These are phyloP conservation scores for Agaricus sinodeliciosus DNA, from an alignment of 768 basidiomycete genomes.

Conservation along the genomic window DNA sequence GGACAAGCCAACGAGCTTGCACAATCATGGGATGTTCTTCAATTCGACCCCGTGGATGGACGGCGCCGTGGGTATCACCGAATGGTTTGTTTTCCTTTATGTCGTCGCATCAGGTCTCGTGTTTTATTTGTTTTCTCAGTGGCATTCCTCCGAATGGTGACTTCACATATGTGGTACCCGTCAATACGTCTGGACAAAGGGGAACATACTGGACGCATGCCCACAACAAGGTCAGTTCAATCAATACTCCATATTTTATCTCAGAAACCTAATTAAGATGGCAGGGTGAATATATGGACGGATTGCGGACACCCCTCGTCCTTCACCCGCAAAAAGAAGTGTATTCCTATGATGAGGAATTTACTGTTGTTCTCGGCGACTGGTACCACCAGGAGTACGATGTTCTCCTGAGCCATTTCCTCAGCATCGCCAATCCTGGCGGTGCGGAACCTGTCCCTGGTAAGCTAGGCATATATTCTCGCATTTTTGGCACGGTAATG, in stretches of 20 bases:
- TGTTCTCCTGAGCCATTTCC: constrained; percentile 55
- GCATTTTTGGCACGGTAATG: background rate
- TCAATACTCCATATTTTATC: background rate
- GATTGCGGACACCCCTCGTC: constrained; percentile 80
- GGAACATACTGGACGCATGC: constrained; percentile 83
- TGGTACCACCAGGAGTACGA: constrained; percentile 87
- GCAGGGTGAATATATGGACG: constrained; percentile 89
- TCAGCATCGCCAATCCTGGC: constrained; percentile 68
- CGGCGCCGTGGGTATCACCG: constrained; percentile 74
- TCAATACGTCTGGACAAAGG: constrained; percentile 61
- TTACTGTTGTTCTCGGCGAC: constrained; percentile 78
- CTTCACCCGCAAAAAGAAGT: constrained; percentile 63
- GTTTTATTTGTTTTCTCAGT: constrained; percentile 27
- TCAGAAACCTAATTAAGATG: background rate
- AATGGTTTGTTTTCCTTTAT: constrained; percentile 52
- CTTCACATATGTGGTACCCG: constrained; percentile 70
- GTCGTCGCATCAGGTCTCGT: background rate
- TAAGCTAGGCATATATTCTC: constrained; percentile 19
- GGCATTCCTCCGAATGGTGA: constrained; percentile 71
- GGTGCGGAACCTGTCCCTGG: constrained; percentile 90
- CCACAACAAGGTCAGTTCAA: constrained; percentile 43
- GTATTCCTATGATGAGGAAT: constrained; percentile 84
- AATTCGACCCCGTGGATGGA: constrained; percentile 85
- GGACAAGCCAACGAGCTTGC: constrained; percentile 61
- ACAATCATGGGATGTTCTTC: constrained; percentile 96